Conservation (phyloP, 352 stramenopile species). For the Phytopythium boreale region DNA sequence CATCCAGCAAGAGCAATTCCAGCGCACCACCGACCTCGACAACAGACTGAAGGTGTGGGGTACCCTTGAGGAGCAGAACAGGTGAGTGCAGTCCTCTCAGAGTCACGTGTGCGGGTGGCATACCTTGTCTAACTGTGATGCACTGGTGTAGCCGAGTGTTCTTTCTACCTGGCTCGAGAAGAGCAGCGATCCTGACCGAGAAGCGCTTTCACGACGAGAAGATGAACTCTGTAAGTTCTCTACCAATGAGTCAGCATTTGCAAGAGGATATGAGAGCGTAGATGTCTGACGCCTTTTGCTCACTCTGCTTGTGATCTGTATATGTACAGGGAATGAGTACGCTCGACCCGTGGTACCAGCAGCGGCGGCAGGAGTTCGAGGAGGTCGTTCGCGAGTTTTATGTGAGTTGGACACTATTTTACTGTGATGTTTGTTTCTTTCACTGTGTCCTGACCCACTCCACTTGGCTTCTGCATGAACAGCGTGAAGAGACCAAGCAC, state of each 20-base stretch:
- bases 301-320: neutral
- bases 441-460: neutral
- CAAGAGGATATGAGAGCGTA: neutral
- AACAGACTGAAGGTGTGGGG: slow-evolving; percentile 59
- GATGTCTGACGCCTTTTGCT: neutral
- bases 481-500: slow-evolving; percentile 72
- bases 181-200: slow-evolving; percentile 62
- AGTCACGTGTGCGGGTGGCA: neutral
- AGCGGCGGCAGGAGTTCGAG: slow-evolving; percentile 40
- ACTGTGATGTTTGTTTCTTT: too few relatives aligned
- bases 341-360: slow-evolving; percentile 12
- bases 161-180: slow-evolving; percentile 57
- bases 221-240: slow-evolving; percentile 34
- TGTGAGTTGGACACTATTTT: slow-evolving; percentile 27
- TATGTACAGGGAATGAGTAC: neutral
- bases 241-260: neutral
- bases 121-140: slow-evolving; percentile 4
- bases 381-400: slow-evolving; percentile 55
- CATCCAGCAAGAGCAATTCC: slow-evolving; percentile 62
- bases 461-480: neutral
- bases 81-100: slow-evolving; percentile 24
- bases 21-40: slow-evolving; percentile 52
- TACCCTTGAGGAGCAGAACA: slow-evolving; percentile 46
- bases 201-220: slow-evolving; percentile 70
- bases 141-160: slow-evolving; percentile 38